phyloP scores from a whole-genome alignment of 2,329 filamentous ascomycete species.

The Microsporum canis region DNA sequence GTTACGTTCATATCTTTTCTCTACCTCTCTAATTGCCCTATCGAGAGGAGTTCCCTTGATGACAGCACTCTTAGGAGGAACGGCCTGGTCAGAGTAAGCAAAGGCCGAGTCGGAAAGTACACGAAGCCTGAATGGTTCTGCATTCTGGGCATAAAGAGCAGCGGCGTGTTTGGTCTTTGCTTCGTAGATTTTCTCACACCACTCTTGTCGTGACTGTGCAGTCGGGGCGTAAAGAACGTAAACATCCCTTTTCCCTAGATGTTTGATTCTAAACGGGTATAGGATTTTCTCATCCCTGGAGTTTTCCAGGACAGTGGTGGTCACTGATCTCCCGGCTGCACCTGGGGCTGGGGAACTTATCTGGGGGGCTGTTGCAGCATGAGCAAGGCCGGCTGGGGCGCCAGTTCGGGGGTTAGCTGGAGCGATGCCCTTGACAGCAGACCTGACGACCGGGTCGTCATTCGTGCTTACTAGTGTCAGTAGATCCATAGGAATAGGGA shows the following conservation, averaged over 20 bases:
- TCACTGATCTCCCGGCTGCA: slow-evolving; percentile 34
- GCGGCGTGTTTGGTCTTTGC: slow-evolving; percentile 90
- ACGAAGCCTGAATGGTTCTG: slow-evolving; percentile 83
- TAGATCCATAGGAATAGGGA: slow-evolving; percentile 93
- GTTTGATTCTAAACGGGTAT: slow-evolving; percentile 91
- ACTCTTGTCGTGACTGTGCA: slow-evolving; percentile 64
- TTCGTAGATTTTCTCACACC: slow-evolving; percentile 88
- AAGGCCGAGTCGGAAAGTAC: slow-evolving; percentile 91
- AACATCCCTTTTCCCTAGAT: slow-evolving; percentile 73
- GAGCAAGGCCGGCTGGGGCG: slow-evolving; percentile 48
- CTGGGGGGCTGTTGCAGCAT: slow-evolving; percentile 58
- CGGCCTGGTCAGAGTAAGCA: slow-evolving; percentile 34
- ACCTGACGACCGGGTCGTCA: slow-evolving; percentile 81
- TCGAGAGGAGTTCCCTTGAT: slow-evolving; percentile 88
- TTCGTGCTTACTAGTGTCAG: slow-evolving; percentile 84
- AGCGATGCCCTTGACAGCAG: slow-evolving; percentile 58
- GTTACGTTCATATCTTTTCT: slow-evolving; percentile 54
- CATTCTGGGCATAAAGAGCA: slow-evolving; percentile 79
- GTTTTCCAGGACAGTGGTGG: slow-evolving; percentile 40
- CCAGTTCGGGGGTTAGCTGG: slow-evolving; percentile 42
- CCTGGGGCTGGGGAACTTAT: slow-evolving; percentile 39
- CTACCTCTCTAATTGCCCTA: slow-evolving; percentile 78
- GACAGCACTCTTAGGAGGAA: slow-evolving; percentile 56
- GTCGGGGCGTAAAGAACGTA: slow-evolving; percentile 82
- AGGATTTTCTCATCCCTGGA: slow-evolving; percentile 68